Conservation (phyloP, 164 flowering plant genomes). For the Akebia trifoliata region DNA sequence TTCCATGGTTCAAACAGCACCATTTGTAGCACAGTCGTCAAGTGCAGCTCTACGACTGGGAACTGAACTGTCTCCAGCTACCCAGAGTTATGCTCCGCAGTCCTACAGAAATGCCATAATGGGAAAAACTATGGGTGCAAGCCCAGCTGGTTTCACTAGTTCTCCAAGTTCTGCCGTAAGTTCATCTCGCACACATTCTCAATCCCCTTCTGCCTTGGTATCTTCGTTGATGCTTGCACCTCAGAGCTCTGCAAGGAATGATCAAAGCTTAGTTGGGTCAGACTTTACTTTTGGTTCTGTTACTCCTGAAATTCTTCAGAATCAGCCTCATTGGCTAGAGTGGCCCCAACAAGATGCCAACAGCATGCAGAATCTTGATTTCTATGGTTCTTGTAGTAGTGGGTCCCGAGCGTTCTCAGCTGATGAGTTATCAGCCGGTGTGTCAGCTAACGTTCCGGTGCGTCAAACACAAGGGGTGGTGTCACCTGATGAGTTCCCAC, state of each 20-base stretch:
- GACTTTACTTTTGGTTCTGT: slow-evolving; percentile 53
- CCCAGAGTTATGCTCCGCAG: slow-evolving; percentile 54
- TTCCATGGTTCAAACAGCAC: slow-evolving; percentile 51
- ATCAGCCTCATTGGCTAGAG: slow-evolving; percentile 49
- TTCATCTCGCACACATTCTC: slow-evolving; percentile 32
- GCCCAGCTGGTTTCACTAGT: slow-evolving; percentile 30
- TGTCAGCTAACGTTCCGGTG: slow-evolving; percentile 26
- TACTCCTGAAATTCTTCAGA: slow-evolving; percentile 33
- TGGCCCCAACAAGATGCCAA: slow-evolving; percentile 32
- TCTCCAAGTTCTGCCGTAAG: slow-evolving; percentile 32
- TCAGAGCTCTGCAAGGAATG: slow-evolving; percentile 37
- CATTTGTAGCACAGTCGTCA: slow-evolving; percentile 59
- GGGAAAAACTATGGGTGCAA: slow-evolving; percentile 44
- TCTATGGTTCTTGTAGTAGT: slow-evolving; percentile 26
- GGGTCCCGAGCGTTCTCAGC: slow-evolving; percentile 26
- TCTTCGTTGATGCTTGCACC: slow-evolving; percentile 29
- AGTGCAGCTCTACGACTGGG: slow-evolving; percentile 83
- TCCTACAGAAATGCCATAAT: slow-evolving; percentile 83
- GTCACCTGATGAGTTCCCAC: slow-evolving; percentile 79
- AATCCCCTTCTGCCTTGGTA: slow-evolving; percentile 26
- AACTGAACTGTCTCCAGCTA: slow-evolving; percentile 48
- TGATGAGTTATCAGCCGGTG: slow-evolving; percentile 32
- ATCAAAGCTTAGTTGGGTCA: slow-evolving; percentile 29
- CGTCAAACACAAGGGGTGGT: slow-evolving; percentile 41
- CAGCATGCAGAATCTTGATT: slow-evolving; percentile 26